Base-by-base conservation (phyloP, 2,329 filamentous ascomycete genomes). In the Trichoderma koningii region DNA sequence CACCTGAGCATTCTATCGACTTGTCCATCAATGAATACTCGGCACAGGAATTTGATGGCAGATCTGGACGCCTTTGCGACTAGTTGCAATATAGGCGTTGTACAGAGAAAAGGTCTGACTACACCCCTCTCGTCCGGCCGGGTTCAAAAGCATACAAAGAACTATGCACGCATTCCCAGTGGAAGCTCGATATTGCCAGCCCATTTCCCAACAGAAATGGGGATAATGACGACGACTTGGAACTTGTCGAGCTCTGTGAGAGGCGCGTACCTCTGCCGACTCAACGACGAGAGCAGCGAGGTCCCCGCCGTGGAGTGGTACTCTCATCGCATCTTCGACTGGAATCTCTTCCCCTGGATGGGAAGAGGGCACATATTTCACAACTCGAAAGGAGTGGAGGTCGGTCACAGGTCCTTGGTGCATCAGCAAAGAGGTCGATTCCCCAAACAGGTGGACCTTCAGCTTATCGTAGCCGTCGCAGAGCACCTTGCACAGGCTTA, bases 401-500 rank as follows among this genome's bases (percentile, higher is more conserved):
- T 48, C 50, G 44, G 21, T 41, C n/a, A 7, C 41, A 7, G 5
- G 23, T 15, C 10, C 28, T 5, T 45, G 45, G 50, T 63, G 2
- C 34, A 47, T 9, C 34, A 55, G 12, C 38, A 55, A 45, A 23
- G 30, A n/a, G 15, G 17, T 6, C n/a, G n/a, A 41, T 55, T 55
- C 42, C 60, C 60, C n/a, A 28, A 26, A 15, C 52, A 55, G 15
- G 38, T 63, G 2, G 60, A 63, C 17, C 52, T 63, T 45, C 34
- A 21, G n/a, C 41, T 47, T 12, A 30, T 63, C 17, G 55, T n/a
- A 21, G 61, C 26, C n/a, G 61, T 63, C 0, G 73, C 78, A 1
- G 73, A 77, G 45, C 70, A 74, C 28, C 67, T 81, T 17, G 68
- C 74, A 2, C 66, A 71, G 15, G 71, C 76, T 30, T 52, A 52